Evolutionary conservation across 371 early-diverging fungal species (phyloP).

Genomic region (Actinomucor elegans): DNA sequence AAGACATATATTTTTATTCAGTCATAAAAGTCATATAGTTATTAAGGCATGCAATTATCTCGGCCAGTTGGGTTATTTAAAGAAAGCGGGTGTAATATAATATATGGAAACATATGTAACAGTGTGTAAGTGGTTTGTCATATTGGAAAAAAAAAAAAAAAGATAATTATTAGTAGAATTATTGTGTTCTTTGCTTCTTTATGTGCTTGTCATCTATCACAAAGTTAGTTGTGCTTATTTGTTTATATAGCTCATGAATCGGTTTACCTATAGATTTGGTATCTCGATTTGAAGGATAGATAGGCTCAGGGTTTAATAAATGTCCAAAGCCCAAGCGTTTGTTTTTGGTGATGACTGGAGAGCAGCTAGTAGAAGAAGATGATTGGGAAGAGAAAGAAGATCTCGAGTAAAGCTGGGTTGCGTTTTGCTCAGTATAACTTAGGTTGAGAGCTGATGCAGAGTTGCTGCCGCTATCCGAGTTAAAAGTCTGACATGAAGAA

Average conservation of each 20-base stretch:
- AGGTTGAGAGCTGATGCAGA: neutral
- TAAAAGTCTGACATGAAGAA: neutral
- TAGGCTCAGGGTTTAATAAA: slow-evolving; percentile 20
- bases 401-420: neutral
- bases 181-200: slow-evolving; percentile 9
- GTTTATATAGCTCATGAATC: neutral
- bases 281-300: neutral
- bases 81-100: no score
- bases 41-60: no score
- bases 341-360: slow-evolving; percentile 1
- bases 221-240: neutral
- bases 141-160: no score
- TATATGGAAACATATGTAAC: no score
- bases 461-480: neutral
- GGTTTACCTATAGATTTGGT: neutral
- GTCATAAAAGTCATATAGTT: no score
- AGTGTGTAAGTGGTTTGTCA: no score
- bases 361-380: neutral
- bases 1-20: no score
- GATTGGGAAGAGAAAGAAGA: neutral
- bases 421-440: neutral
- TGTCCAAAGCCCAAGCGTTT: slow-evolving; percentile 17
- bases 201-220: neutral
- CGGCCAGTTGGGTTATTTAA: no score
- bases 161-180: no score